phyloP scores from a whole-genome alignment of 306 rosid genomes.

The Canavalia ensiformis region DNA sequence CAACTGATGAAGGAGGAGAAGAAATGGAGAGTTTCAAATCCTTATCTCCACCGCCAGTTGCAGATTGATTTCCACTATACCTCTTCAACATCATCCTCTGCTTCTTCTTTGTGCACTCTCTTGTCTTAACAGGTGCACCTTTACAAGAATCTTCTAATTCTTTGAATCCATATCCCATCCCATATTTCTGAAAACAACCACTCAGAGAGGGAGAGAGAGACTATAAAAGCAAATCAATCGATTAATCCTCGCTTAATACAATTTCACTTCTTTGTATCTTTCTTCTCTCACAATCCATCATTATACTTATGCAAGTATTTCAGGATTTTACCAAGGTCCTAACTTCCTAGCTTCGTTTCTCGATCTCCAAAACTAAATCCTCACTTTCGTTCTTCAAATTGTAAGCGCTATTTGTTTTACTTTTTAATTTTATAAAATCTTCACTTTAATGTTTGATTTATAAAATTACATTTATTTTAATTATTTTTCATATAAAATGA shows the following conservation, averaged over 20 bases:
- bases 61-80: slow-evolving; percentile 84
- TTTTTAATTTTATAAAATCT: too few relatives aligned
- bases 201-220: too few relatives aligned
- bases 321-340: not conserved
- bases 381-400: too few relatives aligned
- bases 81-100: slow-evolving; percentile 20
- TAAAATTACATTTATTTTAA: too few relatives aligned
- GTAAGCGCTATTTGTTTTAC: too few relatives aligned
- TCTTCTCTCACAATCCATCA: not conserved
- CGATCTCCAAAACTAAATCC: too few relatives aligned
- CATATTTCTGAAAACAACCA: too few relatives aligned
- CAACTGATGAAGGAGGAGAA: slow-evolving; percentile 67
- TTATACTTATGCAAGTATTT: not conserved
- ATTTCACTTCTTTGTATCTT: not conserved
- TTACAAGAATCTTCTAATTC: slow-evolving; percentile 7
- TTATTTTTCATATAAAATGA: too few relatives aligned
- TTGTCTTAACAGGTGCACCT: slow-evolving; percentile 41
- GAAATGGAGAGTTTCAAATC: slow-evolving; percentile 43
- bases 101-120: slow-evolving; percentile 47
- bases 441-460: too few relatives aligned
- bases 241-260: too few relatives aligned
- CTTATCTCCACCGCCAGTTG: slow-evolving; percentile 59
- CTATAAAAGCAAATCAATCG: not conserved
- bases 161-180: not conserved
- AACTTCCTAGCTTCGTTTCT: not conserved